These are phyloP conservation scores for Apiospora arundinis DNA, from an alignment of 2,329 filamentous ascomycete species.

Conservation along the genomic window DNA sequence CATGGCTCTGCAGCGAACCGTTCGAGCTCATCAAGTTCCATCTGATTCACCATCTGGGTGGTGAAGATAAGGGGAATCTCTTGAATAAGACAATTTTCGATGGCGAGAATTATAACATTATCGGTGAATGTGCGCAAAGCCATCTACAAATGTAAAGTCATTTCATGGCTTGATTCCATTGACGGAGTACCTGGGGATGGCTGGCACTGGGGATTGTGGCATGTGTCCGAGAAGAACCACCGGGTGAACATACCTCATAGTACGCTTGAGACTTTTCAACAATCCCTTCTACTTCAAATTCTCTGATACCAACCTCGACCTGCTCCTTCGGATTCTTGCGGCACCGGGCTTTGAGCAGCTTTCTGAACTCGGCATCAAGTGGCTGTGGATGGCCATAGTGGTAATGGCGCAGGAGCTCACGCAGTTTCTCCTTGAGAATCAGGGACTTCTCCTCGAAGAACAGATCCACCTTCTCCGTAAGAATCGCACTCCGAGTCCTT, in stretches of 20 bases:
- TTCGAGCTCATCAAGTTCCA: constrained; percentile 30
- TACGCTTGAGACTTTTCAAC: constrained; percentile 27
- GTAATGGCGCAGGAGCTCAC: background rate
- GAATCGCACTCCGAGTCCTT: background rate
- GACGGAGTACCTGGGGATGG: constrained; percentile 19
- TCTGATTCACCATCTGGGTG: constrained; percentile 41
- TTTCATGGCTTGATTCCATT: background rate
- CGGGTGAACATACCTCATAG: constrained; percentile 26
- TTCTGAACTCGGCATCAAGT: constrained; percentile 3
- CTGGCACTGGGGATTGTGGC: too few species aligned
- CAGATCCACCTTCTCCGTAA: background rate
- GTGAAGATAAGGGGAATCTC: constrained; percentile 50
- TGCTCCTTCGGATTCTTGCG: background rate
- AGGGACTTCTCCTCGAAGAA: background rate
- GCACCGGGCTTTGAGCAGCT: background rate
- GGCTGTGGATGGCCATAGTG: background rate
- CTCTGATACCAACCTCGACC: background rate
- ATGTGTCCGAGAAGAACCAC: constrained; percentile 24
- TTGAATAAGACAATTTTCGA: constrained; percentile 54
- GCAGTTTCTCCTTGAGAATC: background rate
- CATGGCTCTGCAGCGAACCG: too few species aligned
- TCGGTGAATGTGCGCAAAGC: constrained; percentile 53
- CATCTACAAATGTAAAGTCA: constrained; percentile 38
- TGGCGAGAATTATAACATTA: constrained; percentile 53
- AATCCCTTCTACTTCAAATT: constrained; percentile 25